Percentiles rank a stretch among this genome's conserved stretches.
Evolutionary conservation across 306 rosid species (phyloP).

Genomic region (Sechiopsis laciniata): DNA sequence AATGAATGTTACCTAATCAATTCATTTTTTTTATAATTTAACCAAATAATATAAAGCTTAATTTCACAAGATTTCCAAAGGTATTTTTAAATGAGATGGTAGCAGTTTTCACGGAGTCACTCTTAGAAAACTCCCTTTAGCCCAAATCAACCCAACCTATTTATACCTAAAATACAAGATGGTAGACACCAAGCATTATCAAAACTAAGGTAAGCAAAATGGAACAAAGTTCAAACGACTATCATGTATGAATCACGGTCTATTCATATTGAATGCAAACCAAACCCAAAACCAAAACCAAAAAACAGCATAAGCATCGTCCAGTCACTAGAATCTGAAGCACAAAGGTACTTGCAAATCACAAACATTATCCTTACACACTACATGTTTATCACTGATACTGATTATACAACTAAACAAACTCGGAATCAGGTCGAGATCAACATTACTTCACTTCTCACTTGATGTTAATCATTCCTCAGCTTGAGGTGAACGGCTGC

Average conservation of each 20-base stretch:
- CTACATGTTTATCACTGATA: conserved; percentile 1
- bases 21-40: no score
- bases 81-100: no score
- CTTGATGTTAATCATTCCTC: conserved; percentile 11
- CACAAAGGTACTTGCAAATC: conserved; percentile 9
- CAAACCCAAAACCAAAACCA: no score
- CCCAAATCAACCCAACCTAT: no score
- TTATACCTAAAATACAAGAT: no score
- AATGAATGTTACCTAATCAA: no score
- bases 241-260: neutral
- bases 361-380: neutral
- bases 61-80: no score
- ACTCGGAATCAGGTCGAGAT: neutral
- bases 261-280: neutral
- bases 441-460: conserved; percentile 2
- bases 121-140: no score
- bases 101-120: no score
- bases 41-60: no score
- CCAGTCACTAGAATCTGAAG: neutral
- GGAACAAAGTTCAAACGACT: neutral
- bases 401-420: conserved; percentile 12
- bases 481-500: conserved; percentile 17
- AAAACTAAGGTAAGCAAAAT: neutral
- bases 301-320: neutral
- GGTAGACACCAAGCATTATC: neutral